Evolutionary conservation across 208 protist species (phyloP).

Genomic region (Leishmania arabica): DNA sequence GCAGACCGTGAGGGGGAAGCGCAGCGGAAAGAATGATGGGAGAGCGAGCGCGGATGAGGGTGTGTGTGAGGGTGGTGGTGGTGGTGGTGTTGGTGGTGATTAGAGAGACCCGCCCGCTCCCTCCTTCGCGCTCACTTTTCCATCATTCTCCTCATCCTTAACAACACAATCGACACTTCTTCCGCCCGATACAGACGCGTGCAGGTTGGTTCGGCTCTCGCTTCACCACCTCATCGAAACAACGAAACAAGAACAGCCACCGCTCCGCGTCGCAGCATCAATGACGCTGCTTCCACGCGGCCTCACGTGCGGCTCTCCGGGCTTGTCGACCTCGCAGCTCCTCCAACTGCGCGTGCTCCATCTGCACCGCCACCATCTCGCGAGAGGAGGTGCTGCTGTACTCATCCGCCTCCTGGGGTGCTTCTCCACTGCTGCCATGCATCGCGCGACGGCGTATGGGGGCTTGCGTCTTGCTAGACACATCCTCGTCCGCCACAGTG

Average conservation of each 20-base stretch:
- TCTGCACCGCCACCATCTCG: background rate
- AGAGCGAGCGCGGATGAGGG: background rate
- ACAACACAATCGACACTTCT: background rate
- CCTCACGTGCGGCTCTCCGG: constrained; percentile 17
- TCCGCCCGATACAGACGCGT: background rate
- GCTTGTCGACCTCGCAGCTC: constrained; percentile 12
- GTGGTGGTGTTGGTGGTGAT: background rate
- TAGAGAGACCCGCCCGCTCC: background rate
- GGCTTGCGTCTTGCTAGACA: constrained; percentile 1
- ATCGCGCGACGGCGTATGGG: constrained; percentile 12
- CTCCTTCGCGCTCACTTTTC: background rate
- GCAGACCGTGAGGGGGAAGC: background rate
- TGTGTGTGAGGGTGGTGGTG: background rate
- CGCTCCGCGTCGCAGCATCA: background rate
- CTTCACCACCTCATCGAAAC: background rate
- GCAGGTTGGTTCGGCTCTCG: background rate
- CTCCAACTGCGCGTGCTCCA: constrained; percentile 19
- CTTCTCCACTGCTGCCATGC: background rate
- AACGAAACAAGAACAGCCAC: background rate
- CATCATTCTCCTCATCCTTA: background rate
- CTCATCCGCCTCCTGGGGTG: background rate
- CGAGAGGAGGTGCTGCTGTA: background rate
- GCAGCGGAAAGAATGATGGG: background rate
- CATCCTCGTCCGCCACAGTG: constrained; percentile 1
- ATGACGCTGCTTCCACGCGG: constrained; percentile 19